Base-by-base conservation (phyloP, 768 basidiomycete species). In the Boletus reticuloceps region DNA sequence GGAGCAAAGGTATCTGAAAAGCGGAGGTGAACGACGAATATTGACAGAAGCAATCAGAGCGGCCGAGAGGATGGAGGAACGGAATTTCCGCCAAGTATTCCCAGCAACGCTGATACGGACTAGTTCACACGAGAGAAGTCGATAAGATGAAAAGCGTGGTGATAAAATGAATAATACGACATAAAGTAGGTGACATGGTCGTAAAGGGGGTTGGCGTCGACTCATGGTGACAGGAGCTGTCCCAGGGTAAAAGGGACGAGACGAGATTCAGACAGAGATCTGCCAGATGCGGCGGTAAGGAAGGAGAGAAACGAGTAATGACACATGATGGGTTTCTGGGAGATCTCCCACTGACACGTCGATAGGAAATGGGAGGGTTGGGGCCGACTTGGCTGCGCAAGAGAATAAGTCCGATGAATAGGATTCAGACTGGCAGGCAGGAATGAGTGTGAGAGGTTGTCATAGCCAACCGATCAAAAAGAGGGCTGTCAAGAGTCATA, bases 141-240 rank as follows among this genome's bases (percentile, higher is more conserved):
- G 45, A 36, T 49, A 56, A 59, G 41, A 59, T 43, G 56, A 59
- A 48, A 31, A 14, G 57, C 56, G 48, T 59, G 57, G 57, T 54
- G 51, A 40, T 31, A 39, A 59, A 60, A 58, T 60, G 58, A 59
- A 60, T 54, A 43, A 50, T 61, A 29, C n/a, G 36, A 42, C 20
- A 54, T 49, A 61, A 55, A 41, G 59, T 51, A 60, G 45, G 38
- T 17, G 59, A 48, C 47, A 34, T 58, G 57, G 57, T 52, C 57
- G 57, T 43, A 59, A 58, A 59, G 34, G 57, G 52, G 58, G 44
- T 10, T 29, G 29, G 29, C 29, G 37, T 54, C 48, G 37, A 58
- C 39, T 38, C 22, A 39, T 45, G 39, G 41, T 59, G 59, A 64
- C 59, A 59, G 62, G 62, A 60, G 59, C 53, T 66, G 62, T 66